Base-by-base conservation (phyloP, 1,284 basidiomycete genomes). In the Gymnopus androsaceus region DNA sequence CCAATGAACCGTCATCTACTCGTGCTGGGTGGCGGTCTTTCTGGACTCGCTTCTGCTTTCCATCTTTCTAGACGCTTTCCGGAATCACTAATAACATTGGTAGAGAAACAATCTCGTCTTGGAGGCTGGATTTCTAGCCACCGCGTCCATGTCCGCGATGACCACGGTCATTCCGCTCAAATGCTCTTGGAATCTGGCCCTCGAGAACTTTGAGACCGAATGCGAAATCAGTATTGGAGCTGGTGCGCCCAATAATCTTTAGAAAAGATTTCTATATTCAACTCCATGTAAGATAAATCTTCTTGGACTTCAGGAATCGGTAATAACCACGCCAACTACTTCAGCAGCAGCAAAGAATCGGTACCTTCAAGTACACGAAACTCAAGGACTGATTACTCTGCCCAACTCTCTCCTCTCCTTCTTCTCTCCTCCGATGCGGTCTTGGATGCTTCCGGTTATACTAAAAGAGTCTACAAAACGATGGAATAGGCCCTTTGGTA, bases 121-220 rank as follows among this genome's bases (percentile, higher is more conserved):
- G 95, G 95, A 9, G 95, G 95, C 30, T 98, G 94, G 94, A 83
- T 94, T 0, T 74, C 74, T 56, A 86, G 87, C 60, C 76, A 88
- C 58, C 78, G 82, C 1, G 73, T 88, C n/a, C 59, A 70, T 6
- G 65, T 84, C 7, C 64, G 69, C 2, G 71, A 77, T 51, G 66
- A 64, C 2, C 63, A 73, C 19, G 77, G 74, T 17, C 1, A 66
- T 44, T 62, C 66, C 21, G 73, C 70, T 50, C 63, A 72, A 3
- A 77, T 90, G 11, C 64, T 90, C 4, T 74, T 95, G 15, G 94
- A 97, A 74, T 79, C 82, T 28, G 94, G 94, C 0, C 94, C 94
- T 31, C 75, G 94, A 37, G 94, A 90, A 15, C 74, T 96, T n/a
- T n/a, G 21, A 75, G 93, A 31, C 91, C 93, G 0, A 85, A 84